Evolutionary conservation across 768 basidiomycete genomes (phyloP), one percentile per base, ranked within the genome.

Genomic region (Xerocomellus intermedius): DNA sequence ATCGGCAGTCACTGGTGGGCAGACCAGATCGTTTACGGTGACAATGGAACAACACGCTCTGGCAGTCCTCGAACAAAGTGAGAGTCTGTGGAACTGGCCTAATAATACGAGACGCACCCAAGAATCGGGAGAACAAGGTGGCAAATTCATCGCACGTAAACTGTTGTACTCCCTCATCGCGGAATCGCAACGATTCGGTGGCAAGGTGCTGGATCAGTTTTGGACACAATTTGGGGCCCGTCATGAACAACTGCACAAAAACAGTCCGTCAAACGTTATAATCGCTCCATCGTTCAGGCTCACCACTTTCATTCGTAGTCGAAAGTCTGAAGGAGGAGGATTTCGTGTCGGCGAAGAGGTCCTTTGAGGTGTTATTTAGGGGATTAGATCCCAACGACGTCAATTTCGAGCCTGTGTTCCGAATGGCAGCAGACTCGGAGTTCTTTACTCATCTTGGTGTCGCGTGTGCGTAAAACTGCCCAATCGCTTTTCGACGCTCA

Each of bases 121-220:
- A 49, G 30, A 21, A 33, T 39, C 14, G 9, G 38, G 46, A 16
- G 14, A 41, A 19, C 36, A 28, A 48, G 12, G 13, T 26, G n/a
- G n/a, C 2, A 45, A 35, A 42, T 54, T 28, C 22, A 10, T 1
- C 24, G 12, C 52, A 17, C 8, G 32, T 5, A 45, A 26, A 36
- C 5, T 55, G n/a, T 19, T 52, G 17, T 52, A 52, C 36, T 7
- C 7, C 28, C 22, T 52, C 5, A 41, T 54, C 3, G 24, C 14
- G 32, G 55, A 46, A 54, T 56, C 55, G 7, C 49, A 52, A 39
- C 24, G 6, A 33, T 13, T 38, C n/a, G 36, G 54, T 16, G 54
- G 50, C 12, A 10, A 37, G 14, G 37, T 52, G 21, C 37, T 55
- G 33, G 36, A 33, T 38, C 41, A 26, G 4, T 55, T 52, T 49